Evolutionary conservation across 2,329 filamentous ascomycete species (phyloP).

Genomic region (Thelonectria rubi): DNA sequence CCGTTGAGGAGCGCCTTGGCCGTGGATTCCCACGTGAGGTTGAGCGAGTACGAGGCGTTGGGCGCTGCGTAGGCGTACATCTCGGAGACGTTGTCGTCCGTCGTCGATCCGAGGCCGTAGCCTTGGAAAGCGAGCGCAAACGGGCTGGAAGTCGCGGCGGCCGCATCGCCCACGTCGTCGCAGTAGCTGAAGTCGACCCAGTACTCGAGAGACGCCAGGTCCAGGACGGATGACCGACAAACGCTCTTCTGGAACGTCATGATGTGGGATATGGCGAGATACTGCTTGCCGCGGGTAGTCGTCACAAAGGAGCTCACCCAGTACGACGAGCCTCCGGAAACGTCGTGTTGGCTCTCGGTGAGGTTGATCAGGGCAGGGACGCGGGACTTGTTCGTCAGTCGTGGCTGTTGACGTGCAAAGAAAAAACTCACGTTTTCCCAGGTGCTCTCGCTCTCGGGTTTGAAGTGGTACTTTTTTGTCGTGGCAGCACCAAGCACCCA

Average conservation of each 20-base stretch:
- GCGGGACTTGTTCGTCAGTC: neutral
- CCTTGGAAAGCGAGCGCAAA: neutral
- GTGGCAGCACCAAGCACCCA: neutral
- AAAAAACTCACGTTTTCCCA: neutral
- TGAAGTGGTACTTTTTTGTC: neutral
- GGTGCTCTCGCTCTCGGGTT: neutral
- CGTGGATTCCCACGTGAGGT: slow-evolving; percentile 8
- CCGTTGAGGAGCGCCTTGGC: slow-evolving; percentile 5
- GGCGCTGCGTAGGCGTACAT: neutral
- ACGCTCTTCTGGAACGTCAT: neutral
- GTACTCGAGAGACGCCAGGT: slow-evolving; percentile 6
- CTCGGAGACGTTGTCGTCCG: slow-evolving; percentile 2
- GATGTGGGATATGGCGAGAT: slow-evolving; percentile 9
- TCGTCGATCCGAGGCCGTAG: slow-evolving; percentile 1
- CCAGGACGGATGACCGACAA: slow-evolving; percentile 7
- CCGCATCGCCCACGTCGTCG: neutral
- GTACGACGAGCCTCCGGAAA: neutral
- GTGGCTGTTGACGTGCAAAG: no score
- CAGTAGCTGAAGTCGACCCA: slow-evolving; percentile 11
- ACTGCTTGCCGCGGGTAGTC: slow-evolving; percentile 5
- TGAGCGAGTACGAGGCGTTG: slow-evolving; percentile 2
- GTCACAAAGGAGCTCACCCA: slow-evolving; percentile 16
- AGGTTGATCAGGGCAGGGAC: slow-evolving; percentile 2
- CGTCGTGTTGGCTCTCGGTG: slow-evolving; percentile 6
- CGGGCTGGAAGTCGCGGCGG: neutral